A percentile compares a stretch with the other conserved stretches of the same genome.
These are phyloP conservation scores for Agaricus subrufescens DNA, from an alignment of 768 basidiomycete genomes.

Conservation along the genomic window DNA sequence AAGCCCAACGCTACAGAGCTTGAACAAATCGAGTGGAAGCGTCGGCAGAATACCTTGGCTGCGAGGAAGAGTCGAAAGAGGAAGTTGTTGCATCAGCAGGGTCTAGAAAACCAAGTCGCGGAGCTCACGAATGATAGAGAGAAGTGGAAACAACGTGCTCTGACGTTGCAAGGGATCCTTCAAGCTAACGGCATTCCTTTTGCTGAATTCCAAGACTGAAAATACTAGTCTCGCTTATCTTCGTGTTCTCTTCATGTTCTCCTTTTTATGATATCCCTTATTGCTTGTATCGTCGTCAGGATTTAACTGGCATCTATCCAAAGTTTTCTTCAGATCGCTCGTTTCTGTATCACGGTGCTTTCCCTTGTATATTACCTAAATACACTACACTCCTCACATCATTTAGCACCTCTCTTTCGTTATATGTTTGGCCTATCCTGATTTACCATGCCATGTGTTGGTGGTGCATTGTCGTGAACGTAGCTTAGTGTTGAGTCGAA, in stretches of 20 bases:
- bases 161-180: constrained; percentile 38
- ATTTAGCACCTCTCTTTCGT: too few relatives aligned
- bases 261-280: constrained; percentile 3
- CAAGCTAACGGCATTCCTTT: constrained; percentile 14
- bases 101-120: constrained; percentile 50
- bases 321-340: too few relatives aligned
- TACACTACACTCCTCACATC: too few relatives aligned
- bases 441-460: too few relatives aligned
- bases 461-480: too few relatives aligned
- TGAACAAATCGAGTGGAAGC: constrained; percentile 73
- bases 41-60: constrained; percentile 76
- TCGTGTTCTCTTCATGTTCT: background rate
- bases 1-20: constrained; percentile 41
- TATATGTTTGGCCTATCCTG: too few relatives aligned
- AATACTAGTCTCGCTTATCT: background rate
- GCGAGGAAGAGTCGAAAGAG: constrained; percentile 72
- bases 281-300: background rate
- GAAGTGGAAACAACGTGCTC: constrained; percentile 49
- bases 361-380: too few relatives aligned
- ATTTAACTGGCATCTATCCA: background rate
- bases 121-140: constrained; percentile 44
- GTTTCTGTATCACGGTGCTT: too few relatives aligned
- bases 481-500: too few relatives aligned
- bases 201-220: constrained; percentile 13
- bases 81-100: constrained; percentile 65